A percentile compares a stretch with the other conserved stretches of the same genome.
Conservation (phyloP, 305 asterid species). For the Solanum hybrid region DNA sequence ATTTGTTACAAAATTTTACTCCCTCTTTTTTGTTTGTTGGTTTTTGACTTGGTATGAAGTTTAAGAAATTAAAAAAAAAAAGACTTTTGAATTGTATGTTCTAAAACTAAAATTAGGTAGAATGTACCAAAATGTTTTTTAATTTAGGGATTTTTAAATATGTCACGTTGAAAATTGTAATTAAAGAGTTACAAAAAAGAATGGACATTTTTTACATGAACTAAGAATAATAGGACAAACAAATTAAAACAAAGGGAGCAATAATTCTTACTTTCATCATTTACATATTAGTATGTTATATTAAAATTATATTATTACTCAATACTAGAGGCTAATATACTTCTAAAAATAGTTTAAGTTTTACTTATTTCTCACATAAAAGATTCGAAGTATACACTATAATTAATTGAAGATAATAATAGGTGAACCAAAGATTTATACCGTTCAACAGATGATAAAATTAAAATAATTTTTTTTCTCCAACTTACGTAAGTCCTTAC, state of each 20-base stretch:
- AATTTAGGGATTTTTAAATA: no score
- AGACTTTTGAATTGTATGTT: neutral
- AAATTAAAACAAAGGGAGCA: neutral
- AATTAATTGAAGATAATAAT: neutral
- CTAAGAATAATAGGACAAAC: neutral
- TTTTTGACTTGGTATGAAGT: neutral
- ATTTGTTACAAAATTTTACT: neutral
- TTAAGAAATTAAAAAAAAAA: neutral
- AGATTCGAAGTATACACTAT: neutral
- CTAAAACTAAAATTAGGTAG: neutral
- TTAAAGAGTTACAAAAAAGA: neutral
- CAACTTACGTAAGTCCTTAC: neutral
- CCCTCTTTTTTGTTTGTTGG: neutral
- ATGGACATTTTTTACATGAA: accelerated
- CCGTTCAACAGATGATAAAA: neutral
- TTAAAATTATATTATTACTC: neutral
- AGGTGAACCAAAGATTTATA: neutral
- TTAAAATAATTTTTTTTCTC: neutral
- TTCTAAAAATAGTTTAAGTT: neutral
- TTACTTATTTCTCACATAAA: neutral
- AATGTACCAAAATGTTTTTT: neutral
- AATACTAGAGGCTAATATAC: neutral
- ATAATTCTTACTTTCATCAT: neutral
- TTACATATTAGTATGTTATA: neutral
- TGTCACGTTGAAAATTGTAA: neutral